These are phyloP conservation scores for Globisporangium polare DNA, from an alignment of 352 stramenopile species.

Conservation along the genomic window DNA sequence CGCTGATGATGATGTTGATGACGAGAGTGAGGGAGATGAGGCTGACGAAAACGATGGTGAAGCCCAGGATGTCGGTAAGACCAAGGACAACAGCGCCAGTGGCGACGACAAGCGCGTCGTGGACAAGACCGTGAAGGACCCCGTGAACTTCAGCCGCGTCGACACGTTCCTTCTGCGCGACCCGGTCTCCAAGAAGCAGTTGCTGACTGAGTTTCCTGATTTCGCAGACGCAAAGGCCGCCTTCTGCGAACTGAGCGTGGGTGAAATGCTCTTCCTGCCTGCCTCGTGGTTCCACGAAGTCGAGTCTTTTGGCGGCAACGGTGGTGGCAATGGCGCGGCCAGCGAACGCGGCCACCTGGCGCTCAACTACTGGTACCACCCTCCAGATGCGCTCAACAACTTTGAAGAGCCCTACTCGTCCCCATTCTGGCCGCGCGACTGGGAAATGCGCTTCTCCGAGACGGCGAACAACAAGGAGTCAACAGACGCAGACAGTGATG, in stretches of 20 bases:
- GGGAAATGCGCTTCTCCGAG: constrained; percentile 37
- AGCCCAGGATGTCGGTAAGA: constrained; percentile 17
- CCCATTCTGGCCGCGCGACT: constrained; percentile 67
- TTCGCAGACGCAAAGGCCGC: constrained; percentile 55
- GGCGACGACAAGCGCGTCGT: constrained; percentile 18
- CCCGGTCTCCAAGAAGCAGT: constrained; percentile 20
- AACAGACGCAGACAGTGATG: not conserved
- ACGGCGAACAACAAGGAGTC: not conserved
- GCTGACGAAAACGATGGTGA: constrained; percentile 45
- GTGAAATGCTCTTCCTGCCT: constrained; percentile 96
- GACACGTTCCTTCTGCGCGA: constrained; percentile 46
- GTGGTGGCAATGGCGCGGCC: not conserved
- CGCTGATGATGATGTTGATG: constrained; percentile 56
- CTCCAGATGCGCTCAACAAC: constrained; percentile 55
- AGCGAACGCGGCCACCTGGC: constrained; percentile 63
- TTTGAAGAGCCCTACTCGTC: constrained; percentile 78
- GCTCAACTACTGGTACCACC: constrained; percentile 90
- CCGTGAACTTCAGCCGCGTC: constrained; percentile 74
- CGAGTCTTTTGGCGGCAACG: constrained; percentile 56
- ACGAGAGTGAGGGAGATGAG: constrained; percentile 54
- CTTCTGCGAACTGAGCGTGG: constrained; percentile 79
- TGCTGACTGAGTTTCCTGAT: constrained; percentile 54
- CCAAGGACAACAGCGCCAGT: not conserved
- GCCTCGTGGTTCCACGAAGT: constrained; percentile 98
- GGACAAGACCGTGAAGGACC: constrained; percentile 57